Evolutionary conservation across 805 yeast genomes (phyloP).

Genomic region (Yamadazyma sp.): DNA sequence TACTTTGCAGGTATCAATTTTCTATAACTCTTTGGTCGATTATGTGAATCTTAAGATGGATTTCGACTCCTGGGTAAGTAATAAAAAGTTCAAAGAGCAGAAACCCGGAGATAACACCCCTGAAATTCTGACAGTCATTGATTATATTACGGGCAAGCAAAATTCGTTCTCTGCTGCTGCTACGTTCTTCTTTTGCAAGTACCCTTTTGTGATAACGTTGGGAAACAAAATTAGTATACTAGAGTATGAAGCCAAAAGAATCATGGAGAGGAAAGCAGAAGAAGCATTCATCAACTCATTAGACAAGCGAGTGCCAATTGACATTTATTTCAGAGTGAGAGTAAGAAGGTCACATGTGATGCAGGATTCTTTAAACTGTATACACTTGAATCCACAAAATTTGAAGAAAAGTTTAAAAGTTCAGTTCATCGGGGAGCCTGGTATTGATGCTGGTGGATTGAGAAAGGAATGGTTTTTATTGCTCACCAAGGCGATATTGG

Average conservation of each 20-base stretch:
- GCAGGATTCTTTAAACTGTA: slow-evolving; percentile 69
- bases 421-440: slow-evolving; percentile 85
- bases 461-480: slow-evolving; percentile 91
- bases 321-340: slow-evolving; percentile 65
- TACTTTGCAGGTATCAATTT: slow-evolving; percentile 39
- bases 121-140: slow-evolving; percentile 43
- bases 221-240: slow-evolving; percentile 80
- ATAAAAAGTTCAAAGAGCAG: slow-evolving; percentile 21
- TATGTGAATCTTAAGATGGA: slow-evolving; percentile 74
- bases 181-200: slow-evolving; percentile 70
- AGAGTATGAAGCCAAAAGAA: slow-evolving; percentile 76
- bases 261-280: slow-evolving; percentile 85
- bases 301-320: slow-evolving; percentile 58
- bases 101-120: slow-evolving; percentile 20
- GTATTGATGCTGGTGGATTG: slow-evolving; percentile 94
- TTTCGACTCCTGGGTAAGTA: slow-evolving; percentile 78
- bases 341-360: slow-evolving; percentile 69
- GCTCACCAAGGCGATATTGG: slow-evolving; percentile 67
- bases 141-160: slow-evolving; percentile 47
- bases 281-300: slow-evolving; percentile 81
- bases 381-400: slow-evolving; percentile 55
- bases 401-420: slow-evolving; percentile 74
- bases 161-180: slow-evolving; percentile 22
- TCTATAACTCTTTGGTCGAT: slow-evolving; percentile 82
- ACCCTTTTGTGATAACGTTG: slow-evolving; percentile 76